A percentile compares a stretch with the other conserved stretches of the same genome.
Conservation (phyloP, 306 rosid species). For the Vigna reflexopilosa region DNA sequence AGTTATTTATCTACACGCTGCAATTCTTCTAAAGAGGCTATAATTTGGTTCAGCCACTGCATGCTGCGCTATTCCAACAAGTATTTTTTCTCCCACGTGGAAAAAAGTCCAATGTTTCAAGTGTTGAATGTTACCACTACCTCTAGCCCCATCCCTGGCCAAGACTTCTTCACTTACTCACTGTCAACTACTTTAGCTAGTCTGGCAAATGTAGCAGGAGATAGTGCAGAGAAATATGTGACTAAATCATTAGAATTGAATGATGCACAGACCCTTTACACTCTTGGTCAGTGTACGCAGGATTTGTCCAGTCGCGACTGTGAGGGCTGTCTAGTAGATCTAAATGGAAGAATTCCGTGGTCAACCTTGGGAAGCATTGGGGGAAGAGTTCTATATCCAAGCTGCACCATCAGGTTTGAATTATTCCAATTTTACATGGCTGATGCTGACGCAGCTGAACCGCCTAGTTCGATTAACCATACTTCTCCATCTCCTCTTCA, state of each 20-base stretch:
- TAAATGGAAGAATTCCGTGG: constrained; percentile 5
- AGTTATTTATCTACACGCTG: not conserved
- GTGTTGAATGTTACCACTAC: not conserved
- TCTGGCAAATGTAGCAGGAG: not conserved
- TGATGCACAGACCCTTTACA: not conserved
- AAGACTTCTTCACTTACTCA: not conserved
- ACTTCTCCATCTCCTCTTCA: too few relatives aligned
- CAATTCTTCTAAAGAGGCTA: not conserved
- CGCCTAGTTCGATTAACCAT: too few relatives aligned
- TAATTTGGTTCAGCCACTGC: not conserved
- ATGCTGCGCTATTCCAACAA: constrained; percentile 8
- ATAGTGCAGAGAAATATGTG: not conserved
- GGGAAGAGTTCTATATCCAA: constrained; percentile 18
- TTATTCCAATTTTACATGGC: constrained; percentile 16
- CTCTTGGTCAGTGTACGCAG: not conserved
- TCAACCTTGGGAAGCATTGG: not conserved
- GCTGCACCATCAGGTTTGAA: constrained; percentile 33
- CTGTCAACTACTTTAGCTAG: not conserved
- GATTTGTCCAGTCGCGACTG: not conserved
- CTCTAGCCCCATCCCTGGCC: not conserved
- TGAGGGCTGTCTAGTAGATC: not conserved
- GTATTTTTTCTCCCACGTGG: not conserved
- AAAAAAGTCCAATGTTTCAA: not conserved
- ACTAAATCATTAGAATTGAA: not conserved
- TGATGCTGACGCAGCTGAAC: too few relatives aligned